Evolutionary conservation across 768 basidiomycete species (phyloP).

Genomic region (Tricholoma matsutake): DNA sequence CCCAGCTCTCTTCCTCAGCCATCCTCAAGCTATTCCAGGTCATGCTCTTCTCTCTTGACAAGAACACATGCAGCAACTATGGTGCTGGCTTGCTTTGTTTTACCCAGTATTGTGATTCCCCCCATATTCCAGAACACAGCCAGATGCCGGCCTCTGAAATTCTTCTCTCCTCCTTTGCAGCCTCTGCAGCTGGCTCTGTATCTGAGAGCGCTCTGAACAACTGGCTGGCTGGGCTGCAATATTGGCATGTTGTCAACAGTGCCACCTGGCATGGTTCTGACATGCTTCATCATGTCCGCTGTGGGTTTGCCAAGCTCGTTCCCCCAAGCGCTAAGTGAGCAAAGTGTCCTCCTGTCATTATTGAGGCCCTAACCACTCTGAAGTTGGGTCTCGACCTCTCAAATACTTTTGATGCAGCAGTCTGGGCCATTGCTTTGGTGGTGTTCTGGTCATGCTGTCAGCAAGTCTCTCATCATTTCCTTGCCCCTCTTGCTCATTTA

Average conservation of each 20-base stretch:
- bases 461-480: background rate
- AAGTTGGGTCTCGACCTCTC: slow-evolving; percentile 8
- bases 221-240: slow-evolving; percentile 2
- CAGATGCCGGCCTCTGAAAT: slow-evolving; percentile 18
- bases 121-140: slow-evolving; percentile 11
- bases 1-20: background rate
- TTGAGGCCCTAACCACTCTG: slow-evolving; percentile 2
- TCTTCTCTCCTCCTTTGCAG: slow-evolving; percentile 12
- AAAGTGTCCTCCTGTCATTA: slow-evolving; percentile 12
- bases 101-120: slow-evolving; percentile 20
- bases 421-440: slow-evolving; percentile 12
- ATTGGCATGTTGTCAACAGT: too few species aligned
- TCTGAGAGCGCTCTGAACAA: background rate
- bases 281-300: slow-evolving; percentile 5
- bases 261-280: slow-evolving; percentile 6
- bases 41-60: slow-evolving; percentile 15
- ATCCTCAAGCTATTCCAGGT: background rate
- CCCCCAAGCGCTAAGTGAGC: slow-evolving; percentile 2
- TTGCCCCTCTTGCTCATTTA: background rate
- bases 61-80: slow-evolving; percentile 19
- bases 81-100: too few species aligned
- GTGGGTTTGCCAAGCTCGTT: slow-evolving; percentile 6
- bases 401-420: slow-evolving; percentile 3
- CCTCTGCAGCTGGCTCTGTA: background rate
- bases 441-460: too few species aligned